These are phyloP conservation scores for Xylaria acuta DNA, from an alignment of 495 filamentous ascomycete genomes.

Conservation along the genomic window DNA sequence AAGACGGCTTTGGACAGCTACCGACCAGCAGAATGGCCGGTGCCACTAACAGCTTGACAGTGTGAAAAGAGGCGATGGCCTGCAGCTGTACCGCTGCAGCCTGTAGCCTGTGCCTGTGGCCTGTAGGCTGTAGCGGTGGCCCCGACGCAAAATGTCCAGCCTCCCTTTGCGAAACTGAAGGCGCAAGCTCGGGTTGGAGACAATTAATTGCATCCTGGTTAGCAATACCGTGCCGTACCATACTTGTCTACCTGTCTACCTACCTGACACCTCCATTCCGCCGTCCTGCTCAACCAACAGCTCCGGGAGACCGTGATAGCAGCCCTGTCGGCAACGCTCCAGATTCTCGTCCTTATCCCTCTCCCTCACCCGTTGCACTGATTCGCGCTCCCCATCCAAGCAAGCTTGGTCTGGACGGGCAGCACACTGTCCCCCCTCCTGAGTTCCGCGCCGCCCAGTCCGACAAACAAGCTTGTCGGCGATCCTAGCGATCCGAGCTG, in stretches of 20 bases:
- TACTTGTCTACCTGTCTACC: slow-evolving; percentile 5
- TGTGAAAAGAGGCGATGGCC: neutral
- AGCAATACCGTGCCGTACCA: neutral
- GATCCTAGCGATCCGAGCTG: slow-evolving; percentile 34
- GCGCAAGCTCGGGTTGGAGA: slow-evolving; percentile 27
- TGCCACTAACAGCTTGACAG: neutral
- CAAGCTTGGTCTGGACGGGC: slow-evolving; percentile 1
- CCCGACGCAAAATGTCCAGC: slow-evolving; percentile 19
- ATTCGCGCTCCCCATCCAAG: slow-evolving; percentile 4
- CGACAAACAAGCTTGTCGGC: slow-evolving; percentile 32
- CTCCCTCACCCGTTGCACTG: neutral
- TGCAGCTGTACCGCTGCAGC: slow-evolving; percentile 5
- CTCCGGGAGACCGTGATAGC: slow-evolving; percentile 6
- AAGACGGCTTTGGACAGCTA: slow-evolving; percentile 10
- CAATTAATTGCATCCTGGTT: slow-evolving; percentile 18
- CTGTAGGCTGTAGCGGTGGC: neutral
- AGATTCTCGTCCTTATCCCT: neutral
- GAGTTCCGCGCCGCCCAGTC: slow-evolving; percentile 31
- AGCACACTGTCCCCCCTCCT: slow-evolving; percentile 24
- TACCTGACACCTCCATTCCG: neutral
- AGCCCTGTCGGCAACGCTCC: slow-evolving; percentile 10
- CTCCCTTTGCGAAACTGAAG: slow-evolving; percentile 25
- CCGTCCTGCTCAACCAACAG: slow-evolving; percentile 5
- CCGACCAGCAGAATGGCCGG: neutral
- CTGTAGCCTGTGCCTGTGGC: slow-evolving; percentile 2